Conservation (phyloP, 2,329 filamentous ascomycete genomes). For the Helminthosporium solani region DNA sequence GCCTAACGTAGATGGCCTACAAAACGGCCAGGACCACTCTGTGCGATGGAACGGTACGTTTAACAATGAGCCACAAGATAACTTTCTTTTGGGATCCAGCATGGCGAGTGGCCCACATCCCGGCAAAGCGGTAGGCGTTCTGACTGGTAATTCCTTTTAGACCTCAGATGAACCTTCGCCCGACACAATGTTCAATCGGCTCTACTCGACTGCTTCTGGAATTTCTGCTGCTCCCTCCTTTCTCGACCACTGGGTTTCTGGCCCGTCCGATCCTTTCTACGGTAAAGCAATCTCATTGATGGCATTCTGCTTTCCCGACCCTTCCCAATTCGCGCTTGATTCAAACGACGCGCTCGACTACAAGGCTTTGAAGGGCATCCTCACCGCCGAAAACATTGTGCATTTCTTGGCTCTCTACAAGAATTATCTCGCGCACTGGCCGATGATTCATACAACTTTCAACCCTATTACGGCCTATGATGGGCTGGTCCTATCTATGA, state of each 20-base stretch:
- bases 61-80: slow-evolving; percentile 48
- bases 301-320: slow-evolving; percentile 55
- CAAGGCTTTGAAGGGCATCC: slow-evolving; percentile 56
- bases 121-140: slow-evolving; percentile 47
- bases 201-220: slow-evolving; percentile 48
- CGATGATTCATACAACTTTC: slow-evolving; percentile 71
- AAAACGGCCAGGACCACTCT: slow-evolving; percentile 40
- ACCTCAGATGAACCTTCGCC: slow-evolving; percentile 46
- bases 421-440: slow-evolving; percentile 73
- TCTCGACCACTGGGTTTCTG: slow-evolving; percentile 47
- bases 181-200: slow-evolving; percentile 52
- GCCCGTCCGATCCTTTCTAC: slow-evolving; percentile 47
- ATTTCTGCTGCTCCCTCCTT: slow-evolving; percentile 43
- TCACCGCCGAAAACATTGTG: slow-evolving; percentile 68
- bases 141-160: slow-evolving; percentile 46
- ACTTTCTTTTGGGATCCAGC: slow-evolving; percentile 49
- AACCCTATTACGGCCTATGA: slow-evolving; percentile 65
- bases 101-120: slow-evolving; percentile 48
- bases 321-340: slow-evolving; percentile 22
- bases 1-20: slow-evolving; percentile 38
- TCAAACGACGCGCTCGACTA: slow-evolving; percentile 49
- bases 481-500: slow-evolving; percentile 67
- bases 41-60: slow-evolving; percentile 50
- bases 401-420: slow-evolving; percentile 70
- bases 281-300: slow-evolving; percentile 48